Evolutionary conservation across 208 protist species (phyloP).

Genomic region (Leishmania arabica): DNA sequence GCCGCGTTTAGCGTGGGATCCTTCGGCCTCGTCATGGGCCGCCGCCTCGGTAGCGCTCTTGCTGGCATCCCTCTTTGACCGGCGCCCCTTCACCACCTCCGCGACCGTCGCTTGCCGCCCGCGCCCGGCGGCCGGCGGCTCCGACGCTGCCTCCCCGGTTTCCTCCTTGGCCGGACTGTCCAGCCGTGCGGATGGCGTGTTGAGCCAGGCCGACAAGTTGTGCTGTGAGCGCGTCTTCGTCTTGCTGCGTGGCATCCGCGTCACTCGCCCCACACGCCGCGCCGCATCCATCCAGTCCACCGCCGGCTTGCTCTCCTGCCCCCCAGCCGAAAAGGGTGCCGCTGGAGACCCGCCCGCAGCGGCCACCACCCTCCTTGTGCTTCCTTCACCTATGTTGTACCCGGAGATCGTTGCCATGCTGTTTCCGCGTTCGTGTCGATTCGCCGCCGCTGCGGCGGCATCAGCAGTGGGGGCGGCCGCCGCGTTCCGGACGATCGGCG

Average conservation of each 20-base stretch:
- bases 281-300: slow-evolving; percentile 66
- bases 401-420: slow-evolving; percentile 43
- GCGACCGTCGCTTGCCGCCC: slow-evolving; percentile 32
- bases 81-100: slow-evolving; percentile 12
- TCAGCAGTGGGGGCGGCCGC: slow-evolving; percentile 6
- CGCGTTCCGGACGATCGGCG: slow-evolving; percentile 19
- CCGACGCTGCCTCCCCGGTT: background rate
- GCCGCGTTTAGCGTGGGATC: slow-evolving; percentile 5
- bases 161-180: slow-evolving; percentile 1
- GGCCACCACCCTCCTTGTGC: background rate
- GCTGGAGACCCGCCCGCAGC: background rate
- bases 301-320: slow-evolving; percentile 1
- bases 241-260: slow-evolving; percentile 44
- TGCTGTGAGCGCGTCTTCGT: slow-evolving; percentile 46
- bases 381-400: slow-evolving; percentile 40
- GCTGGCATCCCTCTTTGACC: slow-evolving; percentile 26
- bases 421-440: background rate
- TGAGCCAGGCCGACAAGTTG: slow-evolving; percentile 81
- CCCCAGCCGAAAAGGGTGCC: background rate
- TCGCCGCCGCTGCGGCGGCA: background rate
- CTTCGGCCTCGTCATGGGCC: background rate
- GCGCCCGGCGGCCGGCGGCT: background rate
- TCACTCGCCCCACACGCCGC: slow-evolving; percentile 58
- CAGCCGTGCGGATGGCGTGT: slow-evolving; percentile 48
- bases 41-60: slow-evolving; percentile 14